Base-by-base conservation (phyloP, 192 early-diverging fungal genomes). In the Linnemannia exigua region DNA sequence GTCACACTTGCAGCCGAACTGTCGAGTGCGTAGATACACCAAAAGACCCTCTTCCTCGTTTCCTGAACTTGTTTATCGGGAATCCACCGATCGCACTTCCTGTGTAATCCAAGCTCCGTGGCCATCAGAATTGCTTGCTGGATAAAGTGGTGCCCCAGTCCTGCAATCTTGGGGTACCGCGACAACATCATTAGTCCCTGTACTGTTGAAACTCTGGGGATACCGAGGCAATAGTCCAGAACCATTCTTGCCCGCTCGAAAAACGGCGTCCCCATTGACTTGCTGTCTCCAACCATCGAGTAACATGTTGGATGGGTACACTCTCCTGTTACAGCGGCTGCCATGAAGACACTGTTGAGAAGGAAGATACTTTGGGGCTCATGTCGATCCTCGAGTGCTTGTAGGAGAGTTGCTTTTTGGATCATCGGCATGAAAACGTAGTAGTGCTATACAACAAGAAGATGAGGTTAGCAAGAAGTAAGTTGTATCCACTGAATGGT, bases 261-360 rank as follows among this genome's bases (percentile, higher is more conserved):
- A 69, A 91, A 91, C 17, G 88, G 76, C 3, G 89, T 88, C 28
- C 88, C 89, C 14, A 88, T 71, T 12, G 88, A 87, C 47, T 88
- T 88, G 8, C 67, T 82, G 14, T 79, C 41, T 15, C 63, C 63
- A 12, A 86, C 88, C 47, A 88, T 80, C 0, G 67, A 51, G 19
- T 74, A 75, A 31, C 77, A 79, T 20, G 68, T 70, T 48, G 72
- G 41, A 33, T 85, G 83, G n/a, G n/a, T 68, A 36, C 73, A 85
- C 3, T 79, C 83, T 71, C 73, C 83, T 15, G 77, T 79, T 16
- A 85, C 41, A 2, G 83, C 83, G 1, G 77, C 72, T 5, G 77
- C 77, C 73, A 74, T 85, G 37, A 85, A 85, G 16, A 85, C 77
- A 54, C 77, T 79, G 74, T 85, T 85, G n/a, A 85, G 28, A 9